A percentile compares a stretch with the other conserved stretches of the same genome.
phyloP scores from a whole-genome alignment of 2,329 filamentous ascomycete genomes.

The Scolecobasidium constrictum region DNA sequence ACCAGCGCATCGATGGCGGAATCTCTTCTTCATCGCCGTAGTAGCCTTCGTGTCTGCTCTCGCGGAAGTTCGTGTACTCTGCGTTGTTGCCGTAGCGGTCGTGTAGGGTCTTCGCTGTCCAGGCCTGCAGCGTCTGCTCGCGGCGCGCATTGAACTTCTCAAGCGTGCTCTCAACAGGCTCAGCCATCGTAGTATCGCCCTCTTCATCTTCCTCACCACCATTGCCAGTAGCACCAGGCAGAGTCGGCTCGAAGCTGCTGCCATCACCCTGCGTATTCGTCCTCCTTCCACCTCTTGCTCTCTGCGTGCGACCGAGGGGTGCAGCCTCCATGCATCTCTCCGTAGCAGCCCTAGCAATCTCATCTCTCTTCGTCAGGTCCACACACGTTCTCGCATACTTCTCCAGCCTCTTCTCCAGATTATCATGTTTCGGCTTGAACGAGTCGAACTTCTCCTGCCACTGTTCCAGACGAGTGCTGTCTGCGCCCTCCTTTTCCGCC shows the following conservation, averaged over 20 bases:
- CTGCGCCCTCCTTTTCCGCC: conserved; percentile 1
- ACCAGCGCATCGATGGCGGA: conserved; percentile 51
- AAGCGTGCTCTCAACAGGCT: neutral
- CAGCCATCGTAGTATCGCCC: conserved; percentile 18
- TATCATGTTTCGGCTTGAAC: conserved; percentile 6
- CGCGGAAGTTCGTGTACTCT: conserved; percentile 50
- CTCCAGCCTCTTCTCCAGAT: conserved; percentile 6
- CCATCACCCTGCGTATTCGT: neutral
- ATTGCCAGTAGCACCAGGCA: neutral
- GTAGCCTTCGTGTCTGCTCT: conserved; percentile 49
- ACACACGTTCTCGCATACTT: conserved; percentile 6
- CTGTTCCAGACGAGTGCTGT: conserved; percentile 4
- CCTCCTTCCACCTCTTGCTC: neutral
- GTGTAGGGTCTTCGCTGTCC: conserved; percentile 25
- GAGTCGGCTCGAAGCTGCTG: conserved; percentile 2
- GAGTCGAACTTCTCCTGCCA: neutral
- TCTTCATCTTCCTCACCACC: conserved; percentile 7
- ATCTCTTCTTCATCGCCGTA: conserved; percentile 42
- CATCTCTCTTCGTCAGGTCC: conserved; percentile 6
- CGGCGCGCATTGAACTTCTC: conserved; percentile 24
- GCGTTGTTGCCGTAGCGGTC: conserved; percentile 48
- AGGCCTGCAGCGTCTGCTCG: conserved; percentile 31
- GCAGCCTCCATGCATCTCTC: neutral
- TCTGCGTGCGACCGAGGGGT: neutral
- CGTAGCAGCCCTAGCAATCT: neutral